Percentiles rank a stretch among this genome's conserved stretches.
Evolutionary conservation across 73 alveolate species (phyloP).

Genomic region (Paramecium octaurelia): DNA sequence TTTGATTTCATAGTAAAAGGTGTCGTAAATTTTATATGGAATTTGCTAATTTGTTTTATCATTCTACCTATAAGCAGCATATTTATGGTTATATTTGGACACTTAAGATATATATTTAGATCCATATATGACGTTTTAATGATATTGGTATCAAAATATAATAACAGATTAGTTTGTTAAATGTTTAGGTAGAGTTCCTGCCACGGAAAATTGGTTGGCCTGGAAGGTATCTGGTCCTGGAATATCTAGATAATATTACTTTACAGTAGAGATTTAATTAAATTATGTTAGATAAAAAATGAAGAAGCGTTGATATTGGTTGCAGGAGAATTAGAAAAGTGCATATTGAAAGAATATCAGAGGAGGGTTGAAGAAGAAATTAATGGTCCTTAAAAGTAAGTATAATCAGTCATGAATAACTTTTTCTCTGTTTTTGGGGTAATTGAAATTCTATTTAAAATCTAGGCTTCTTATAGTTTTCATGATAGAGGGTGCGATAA

Average conservation of each 20-base stretch:
- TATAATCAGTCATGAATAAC: not conserved
- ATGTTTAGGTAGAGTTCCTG: slow-evolving; percentile 68
- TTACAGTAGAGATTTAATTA: slow-evolving; percentile 26
- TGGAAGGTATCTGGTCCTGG: slow-evolving; percentile 74
- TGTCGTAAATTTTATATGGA: not conserved
- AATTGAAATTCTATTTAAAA: not conserved
- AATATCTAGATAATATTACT: slow-evolving; percentile 36
- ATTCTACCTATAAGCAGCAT: slow-evolving; percentile 61
- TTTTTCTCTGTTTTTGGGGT: slow-evolving; percentile 19
- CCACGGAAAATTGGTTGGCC: slow-evolving; percentile 63
- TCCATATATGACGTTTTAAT: slow-evolving; percentile 60
- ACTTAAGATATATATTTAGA: slow-evolving; percentile 64
- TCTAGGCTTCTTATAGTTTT: not conserved
- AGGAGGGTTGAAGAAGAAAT: slow-evolving; percentile 22
- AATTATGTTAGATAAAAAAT: slow-evolving; percentile 60
- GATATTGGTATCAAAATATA: not conserved
- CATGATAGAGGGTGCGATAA: not conserved
- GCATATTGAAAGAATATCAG: slow-evolving; percentile 49
- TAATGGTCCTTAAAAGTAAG: not conserved
- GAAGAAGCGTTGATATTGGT: slow-evolving; percentile 65
- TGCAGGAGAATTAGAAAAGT: slow-evolving; percentile 64
- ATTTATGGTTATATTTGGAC: slow-evolving; percentile 53
- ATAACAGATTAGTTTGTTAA: slow-evolving; percentile 22
- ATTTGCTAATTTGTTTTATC: not conserved
- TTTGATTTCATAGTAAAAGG: not conserved